Evolutionary conservation across 805 yeast species (phyloP).

Genomic region (Schizosaccharomyces pombe): DNA sequence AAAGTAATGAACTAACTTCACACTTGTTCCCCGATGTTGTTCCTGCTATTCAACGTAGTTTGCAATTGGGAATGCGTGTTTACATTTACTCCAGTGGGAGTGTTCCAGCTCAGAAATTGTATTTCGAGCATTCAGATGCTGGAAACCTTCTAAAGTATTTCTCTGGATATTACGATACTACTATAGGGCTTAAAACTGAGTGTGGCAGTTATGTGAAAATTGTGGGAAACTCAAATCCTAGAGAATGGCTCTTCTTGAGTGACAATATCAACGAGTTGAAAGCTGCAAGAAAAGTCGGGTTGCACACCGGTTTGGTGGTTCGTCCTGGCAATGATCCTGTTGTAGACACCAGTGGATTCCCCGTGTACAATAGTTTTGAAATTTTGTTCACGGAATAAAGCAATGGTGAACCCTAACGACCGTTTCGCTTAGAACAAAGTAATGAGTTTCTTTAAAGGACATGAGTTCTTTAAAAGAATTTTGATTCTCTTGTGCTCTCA

Average conservation of each 20-base stretch:
- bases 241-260: not conserved
- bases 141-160: not conserved
- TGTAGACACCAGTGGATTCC: not conserved
- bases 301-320: not conserved
- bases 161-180: conserved; percentile 1
- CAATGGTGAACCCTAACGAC: no score
- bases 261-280: not conserved
- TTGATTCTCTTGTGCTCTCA: no score
- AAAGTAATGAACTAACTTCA: not conserved
- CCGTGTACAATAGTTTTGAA: not conserved
- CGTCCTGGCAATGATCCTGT: not conserved
- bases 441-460: no score
- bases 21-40: conserved; percentile 1
- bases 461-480: no score
- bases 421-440: no score
- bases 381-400: not conserved
- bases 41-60: not conserved
- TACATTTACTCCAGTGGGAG: not conserved
- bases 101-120: conserved; percentile 3
- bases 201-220: not conserved
- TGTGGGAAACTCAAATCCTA: not conserved
- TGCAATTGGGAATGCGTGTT: not conserved
- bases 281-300: not conserved
- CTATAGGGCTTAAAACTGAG: not conserved
- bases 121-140: not conserved